Base-by-base conservation (phyloP, 2,329 filamentous ascomycete species). In the Penicillium sumatraense region DNA sequence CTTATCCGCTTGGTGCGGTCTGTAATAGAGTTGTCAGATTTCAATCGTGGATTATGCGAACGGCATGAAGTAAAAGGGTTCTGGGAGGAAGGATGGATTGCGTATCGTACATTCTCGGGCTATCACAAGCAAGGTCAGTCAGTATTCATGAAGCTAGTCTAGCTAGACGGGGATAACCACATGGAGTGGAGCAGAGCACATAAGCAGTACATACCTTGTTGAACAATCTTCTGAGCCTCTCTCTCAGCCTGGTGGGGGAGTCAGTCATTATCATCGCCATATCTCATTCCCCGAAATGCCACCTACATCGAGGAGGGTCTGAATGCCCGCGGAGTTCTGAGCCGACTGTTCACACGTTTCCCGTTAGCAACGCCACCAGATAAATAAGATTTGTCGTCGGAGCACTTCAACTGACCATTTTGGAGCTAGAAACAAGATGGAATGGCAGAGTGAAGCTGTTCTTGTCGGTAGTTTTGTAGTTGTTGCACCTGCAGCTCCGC, bases 181-280 rank as follows among this genome's bases (percentile, higher is more conserved):
- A 35, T 21, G 21, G 33, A 29, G 33, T 13, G 26, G 44, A 41
- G 31, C 42, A 36, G 49, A 51, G 20, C 2, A 24, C 33, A 36
- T 35, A 18, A 5, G 18, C 24, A 36, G 35, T 33, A 75, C 80
- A 58, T 76, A 96, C 93, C 90, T 85, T 95, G 92, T 78, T 98
- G 93, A 55, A 99, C 93, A 75, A 99, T 99, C 85, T 97, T 97
- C 80, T 96, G 93, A 59, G 95, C 95, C 78, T 98, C 93, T 78
- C 92, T 89, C 85, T 99, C 95, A 69, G 95, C 93, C 93, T 98
- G 20, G n/a, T n/a, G n/a, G n/a, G n/a, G n/a, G n/a, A n/a, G n/a
- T n/a, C n/a, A n/a, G n/a, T n/a, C n/a, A n/a, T n/a, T n/a, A n/a
- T n/a, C 63, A 35, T 23, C 18, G 46, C 21, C 20, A 9, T 13